Base-by-base conservation (phyloP, 345 rosid species). In the Ailanthus altissimus region DNA sequence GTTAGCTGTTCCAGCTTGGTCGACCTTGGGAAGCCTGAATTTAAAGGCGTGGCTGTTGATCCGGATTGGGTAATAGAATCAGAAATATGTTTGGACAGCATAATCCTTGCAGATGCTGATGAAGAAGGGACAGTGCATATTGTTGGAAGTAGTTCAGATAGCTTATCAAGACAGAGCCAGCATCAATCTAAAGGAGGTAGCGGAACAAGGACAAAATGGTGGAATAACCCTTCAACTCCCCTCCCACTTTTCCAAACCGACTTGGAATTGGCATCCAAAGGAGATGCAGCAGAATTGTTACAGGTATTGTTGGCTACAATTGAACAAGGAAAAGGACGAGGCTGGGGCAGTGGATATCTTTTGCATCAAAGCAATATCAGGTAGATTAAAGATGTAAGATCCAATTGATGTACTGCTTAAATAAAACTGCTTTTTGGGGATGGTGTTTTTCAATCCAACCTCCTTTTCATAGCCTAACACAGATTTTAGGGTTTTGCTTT, bases 61-160 rank as follows among this genome's bases (percentile, higher is more conserved):
- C 90, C 87, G 23, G 87, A 89, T 47, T 91, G 99, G 99, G 75
- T 79, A 13, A 82, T 89, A 66, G 93, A 93, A 83, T 83, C 92
- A 11, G 98, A 91, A 81, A 85, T 90, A 53, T 67, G 89, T 76
- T 78, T 95, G 77, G 93, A 90, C 76, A 89, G 93, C 77, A 85
- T 95, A 36, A 89, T 95, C 78, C 97, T 93, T 71, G 85, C 85
- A 21, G 91, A 88, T 76, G 53, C 79, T 6, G 86, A 78, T 46
- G 90, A 87, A 4, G 83, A 87, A 4, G 83, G 77, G 25, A 85
- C 84, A 43, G 89, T 95, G 21, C 94, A 89, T 61, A 87, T 95
- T 78, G 92, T 95, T 61, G 97, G 94, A 74, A 91, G 94, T 86
- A 86, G 88, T 71, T 87, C 94, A 72, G 92, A 90, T 81, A 85